A percentile compares a stretch with the other conserved stretches of the same genome.
These are phyloP conservation scores for Acanthamoeba royreba DNA, from an alignment of 208 protist species.

Conservation along the genomic window DNA sequence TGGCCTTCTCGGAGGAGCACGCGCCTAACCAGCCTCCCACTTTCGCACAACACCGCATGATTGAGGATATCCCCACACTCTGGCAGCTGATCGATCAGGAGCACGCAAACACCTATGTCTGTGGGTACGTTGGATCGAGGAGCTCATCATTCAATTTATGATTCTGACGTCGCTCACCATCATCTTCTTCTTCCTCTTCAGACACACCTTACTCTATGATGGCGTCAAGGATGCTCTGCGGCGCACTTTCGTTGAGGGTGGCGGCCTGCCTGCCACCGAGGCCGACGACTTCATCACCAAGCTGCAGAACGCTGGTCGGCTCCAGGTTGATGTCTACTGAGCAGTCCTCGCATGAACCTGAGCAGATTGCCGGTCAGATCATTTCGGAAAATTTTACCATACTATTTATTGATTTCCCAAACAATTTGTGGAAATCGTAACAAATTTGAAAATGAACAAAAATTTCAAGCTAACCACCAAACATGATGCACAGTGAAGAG, in stretches of 20 bases:
- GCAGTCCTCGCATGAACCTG: too few species aligned
- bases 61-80: constrained; percentile 5
- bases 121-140: neutral
- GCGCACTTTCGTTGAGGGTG: neutral
- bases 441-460: too few species aligned
- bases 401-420: too few species aligned
- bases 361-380: too few species aligned
- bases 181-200: neutral
- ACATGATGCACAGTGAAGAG: too few species aligned
- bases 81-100: constrained; percentile 43
- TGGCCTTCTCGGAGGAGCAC: constrained; percentile 58
- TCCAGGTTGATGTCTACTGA: neutral
- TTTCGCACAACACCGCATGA: constrained; percentile 61
- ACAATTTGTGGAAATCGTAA: too few species aligned
- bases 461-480: too few species aligned
- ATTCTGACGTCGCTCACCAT: too few species aligned
- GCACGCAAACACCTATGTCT: neutral
- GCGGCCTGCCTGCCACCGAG: neutral
- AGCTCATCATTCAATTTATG: too few species aligned
- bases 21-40: constrained; percentile 28
- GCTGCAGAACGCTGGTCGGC: neutral
- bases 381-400: too few species aligned
- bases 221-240: neutral
- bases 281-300: neutral
- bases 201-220: neutral